phyloP scores from a whole-genome alignment of 768 basidiomycete genomes.

The Mrakia gelida region DNA sequence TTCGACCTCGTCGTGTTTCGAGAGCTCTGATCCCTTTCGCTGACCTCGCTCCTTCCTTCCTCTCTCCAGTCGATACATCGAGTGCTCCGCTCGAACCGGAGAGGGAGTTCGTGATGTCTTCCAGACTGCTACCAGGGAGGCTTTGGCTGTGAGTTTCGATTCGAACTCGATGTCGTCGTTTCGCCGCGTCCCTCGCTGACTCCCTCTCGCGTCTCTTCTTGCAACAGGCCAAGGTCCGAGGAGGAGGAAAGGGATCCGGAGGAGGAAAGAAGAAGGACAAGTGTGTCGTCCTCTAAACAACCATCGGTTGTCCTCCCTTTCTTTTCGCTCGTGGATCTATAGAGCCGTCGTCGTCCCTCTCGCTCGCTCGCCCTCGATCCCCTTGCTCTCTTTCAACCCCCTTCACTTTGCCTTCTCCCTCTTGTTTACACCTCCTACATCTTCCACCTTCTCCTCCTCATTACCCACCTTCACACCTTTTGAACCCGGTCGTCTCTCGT shows the following conservation, averaged over 20 bases:
- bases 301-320: background rate
- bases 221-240: constrained; percentile 26
- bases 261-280: constrained; percentile 24
- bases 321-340: constrained; percentile 11
- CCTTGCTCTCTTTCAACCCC: too few relatives aligned
- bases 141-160: constrained; percentile 49
- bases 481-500: too few relatives aligned
- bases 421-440: too few relatives aligned
- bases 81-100: constrained; percentile 93
- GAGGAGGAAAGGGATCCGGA: constrained; percentile 24
- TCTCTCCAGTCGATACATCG: constrained; percentile 68
- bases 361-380: too few relatives aligned
- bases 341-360: too few relatives aligned
- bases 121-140: constrained; percentile 92
- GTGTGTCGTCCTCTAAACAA: constrained; percentile 31
- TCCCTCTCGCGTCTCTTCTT: background rate
- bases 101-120: constrained; percentile 98
- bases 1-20: background rate
- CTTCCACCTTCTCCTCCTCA: too few relatives aligned
- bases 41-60: background rate
- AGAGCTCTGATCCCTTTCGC: background rate
- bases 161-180: background rate
- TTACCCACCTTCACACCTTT: too few relatives aligned
- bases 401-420: too few relatives aligned
- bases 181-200: background rate